Conservation (phyloP, 1,284 basidiomycete species). For the Schizophyllum commune region DNA sequence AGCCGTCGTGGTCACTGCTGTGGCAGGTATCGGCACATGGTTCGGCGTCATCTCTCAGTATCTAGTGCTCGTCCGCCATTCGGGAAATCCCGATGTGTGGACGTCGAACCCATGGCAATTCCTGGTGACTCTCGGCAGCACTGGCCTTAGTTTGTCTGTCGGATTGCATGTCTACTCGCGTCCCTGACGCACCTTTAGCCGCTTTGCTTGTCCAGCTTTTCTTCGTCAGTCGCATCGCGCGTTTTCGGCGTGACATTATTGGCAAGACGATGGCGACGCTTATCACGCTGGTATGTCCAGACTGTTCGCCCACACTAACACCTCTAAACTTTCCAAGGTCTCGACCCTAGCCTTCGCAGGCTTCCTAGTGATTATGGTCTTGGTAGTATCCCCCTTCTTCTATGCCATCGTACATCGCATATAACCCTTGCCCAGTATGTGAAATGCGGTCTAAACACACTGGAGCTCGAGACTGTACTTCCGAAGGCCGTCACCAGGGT, state of each 20-base stretch:
- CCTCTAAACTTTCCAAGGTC: not conserved
- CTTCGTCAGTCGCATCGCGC: not conserved
- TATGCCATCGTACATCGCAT: no score
- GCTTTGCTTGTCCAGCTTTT: not conserved
- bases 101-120: no score
- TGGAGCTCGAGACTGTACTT: not conserved
- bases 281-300: not conserved
- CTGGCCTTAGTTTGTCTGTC: no score
- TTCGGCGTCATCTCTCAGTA: no score
- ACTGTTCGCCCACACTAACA: not conserved
- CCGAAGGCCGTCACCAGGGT: not conserved
- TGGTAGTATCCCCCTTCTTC: not conserved
- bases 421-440: not conserved
- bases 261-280: not conserved
- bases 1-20: no score
- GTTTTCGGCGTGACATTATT: not conserved
- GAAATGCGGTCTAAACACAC: not conserved
- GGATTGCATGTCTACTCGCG: no score
- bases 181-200: not conserved
- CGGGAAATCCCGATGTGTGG: no score
- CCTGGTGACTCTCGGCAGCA: no score
- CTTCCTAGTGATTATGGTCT: not conserved
- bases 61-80: no score
- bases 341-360: not conserved
- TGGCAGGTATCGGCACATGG: no score